Base-by-base conservation (phyloP, 805 yeast genomes). In the Candida sakaeoensis region DNA sequence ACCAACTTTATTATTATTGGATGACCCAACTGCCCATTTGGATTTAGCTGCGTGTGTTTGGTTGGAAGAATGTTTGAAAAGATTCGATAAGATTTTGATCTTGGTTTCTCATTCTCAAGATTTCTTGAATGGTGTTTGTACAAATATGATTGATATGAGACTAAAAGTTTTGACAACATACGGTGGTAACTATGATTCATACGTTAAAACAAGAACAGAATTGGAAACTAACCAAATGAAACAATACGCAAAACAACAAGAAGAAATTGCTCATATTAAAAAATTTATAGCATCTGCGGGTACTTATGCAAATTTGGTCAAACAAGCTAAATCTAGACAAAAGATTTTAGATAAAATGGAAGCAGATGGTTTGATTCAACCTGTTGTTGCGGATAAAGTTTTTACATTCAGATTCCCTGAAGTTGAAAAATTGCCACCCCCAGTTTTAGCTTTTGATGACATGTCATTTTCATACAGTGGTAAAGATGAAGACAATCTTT, bases 281-380 rank as follows among this genome's bases (percentile, higher is more conserved):
- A 93, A 93, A 74, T 93, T 93, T 65, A 93, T 93, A 72, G 99
- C 99, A 27, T 85, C 96, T 53, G 99, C 99, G 42, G 99, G 99
- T 90, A 93, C 99, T 41, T 93, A 93, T 72, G 98, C 99, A 47
- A 93, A 93, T 73, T 77, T 93, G 74, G 99, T 93, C 44, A 88
- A 86, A 67, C 99, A 93, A 73, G 99, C 99, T 50, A 93, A 93
- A 71, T 93, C 99, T 24, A 87, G 98, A 74, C 99, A 93, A 78
- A 93, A 93, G 83, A 93, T 93, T 63, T 77, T 93, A 66, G 99
- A 93, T 72, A 93, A 93, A 83, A 93, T 93, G 99, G 99, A 93
- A 74, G 98, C 99, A 54, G 99, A 93, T 64, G 99, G 99, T 60
- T 76, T 85, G 57, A 85, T 93, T 58, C 86, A 86, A 70, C 83